These are phyloP conservation scores for Pseudogymnoascus verrucosus DNA, from an alignment of 2,329 filamentous ascomycete genomes.

Conservation along the genomic window DNA sequence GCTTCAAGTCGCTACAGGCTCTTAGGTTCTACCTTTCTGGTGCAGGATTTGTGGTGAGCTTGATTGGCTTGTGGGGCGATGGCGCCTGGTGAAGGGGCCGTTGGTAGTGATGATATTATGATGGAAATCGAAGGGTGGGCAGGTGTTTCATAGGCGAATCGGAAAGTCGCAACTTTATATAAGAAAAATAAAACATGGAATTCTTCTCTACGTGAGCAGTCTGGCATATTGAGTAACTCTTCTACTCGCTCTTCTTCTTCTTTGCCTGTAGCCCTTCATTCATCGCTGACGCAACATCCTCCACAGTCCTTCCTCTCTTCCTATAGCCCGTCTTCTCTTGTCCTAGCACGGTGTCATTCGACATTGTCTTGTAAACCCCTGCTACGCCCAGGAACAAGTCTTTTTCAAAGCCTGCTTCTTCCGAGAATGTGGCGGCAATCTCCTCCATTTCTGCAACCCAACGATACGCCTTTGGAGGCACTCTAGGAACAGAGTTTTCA, in stretches of 20 bases:
- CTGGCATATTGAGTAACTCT: neutral
- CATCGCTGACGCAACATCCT: slow-evolving; percentile 47
- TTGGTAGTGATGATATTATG: neutral
- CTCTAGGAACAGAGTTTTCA: slow-evolving; percentile 44
- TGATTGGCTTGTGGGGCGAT: slow-evolving; percentile 61
- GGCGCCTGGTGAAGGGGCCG: slow-evolving; percentile 29
- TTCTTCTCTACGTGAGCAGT: neutral
- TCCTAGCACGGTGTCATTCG: slow-evolving; percentile 53
- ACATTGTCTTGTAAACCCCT: slow-evolving; percentile 52
- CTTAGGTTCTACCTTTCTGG: slow-evolving; percentile 47
- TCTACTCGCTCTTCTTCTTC: slow-evolving; percentile 33
- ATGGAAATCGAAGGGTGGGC: slow-evolving; percentile 3
- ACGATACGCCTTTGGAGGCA: slow-evolving; percentile 68
- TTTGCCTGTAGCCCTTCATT: slow-evolving; percentile 37
- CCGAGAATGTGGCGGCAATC: slow-evolving; percentile 57
- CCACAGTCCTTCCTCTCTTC: slow-evolving; percentile 45
- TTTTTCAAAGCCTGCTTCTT: slow-evolving; percentile 54
- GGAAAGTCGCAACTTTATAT: slow-evolving; percentile 1
- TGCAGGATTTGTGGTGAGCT: slow-evolving; percentile 51
- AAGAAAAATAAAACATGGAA: slow-evolving; percentile 3
- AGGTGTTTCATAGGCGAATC: slow-evolving; percentile 7
- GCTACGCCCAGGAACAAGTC: slow-evolving; percentile 53
- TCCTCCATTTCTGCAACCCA: slow-evolving; percentile 75
- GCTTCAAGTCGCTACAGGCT: slow-evolving; percentile 45
- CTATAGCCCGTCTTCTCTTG: slow-evolving; percentile 49